A percentile compares a stretch with the other conserved stretches of the same genome.
phyloP scores from a whole-genome alignment of 2,329 filamentous ascomycete genomes.

The Phyllosticta citribraziliensis region DNA sequence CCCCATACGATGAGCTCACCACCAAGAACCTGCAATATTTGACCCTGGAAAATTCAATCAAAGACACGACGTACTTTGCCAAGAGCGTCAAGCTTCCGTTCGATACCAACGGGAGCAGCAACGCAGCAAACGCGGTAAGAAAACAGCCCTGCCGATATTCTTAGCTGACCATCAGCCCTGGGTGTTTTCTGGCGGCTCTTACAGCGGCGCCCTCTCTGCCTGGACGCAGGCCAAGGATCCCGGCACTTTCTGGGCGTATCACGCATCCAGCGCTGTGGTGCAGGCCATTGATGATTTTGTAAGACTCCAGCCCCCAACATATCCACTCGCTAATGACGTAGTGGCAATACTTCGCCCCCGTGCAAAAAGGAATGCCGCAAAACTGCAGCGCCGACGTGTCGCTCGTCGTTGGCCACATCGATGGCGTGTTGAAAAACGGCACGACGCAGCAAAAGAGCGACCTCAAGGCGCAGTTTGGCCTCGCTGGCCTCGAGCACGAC shows the following conservation, averaged over 20 bases:
- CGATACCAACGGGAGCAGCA: slow-evolving; percentile 37
- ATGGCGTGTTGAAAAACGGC: slow-evolving; percentile 21
- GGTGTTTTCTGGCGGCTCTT: slow-evolving; percentile 48
- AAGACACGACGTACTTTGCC: slow-evolving; percentile 47
- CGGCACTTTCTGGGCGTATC: slow-evolving; percentile 52
- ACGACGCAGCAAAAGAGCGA: slow-evolving; percentile 23
- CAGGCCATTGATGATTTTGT: slow-evolving; percentile 40
- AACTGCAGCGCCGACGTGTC: slow-evolving; percentile 48
- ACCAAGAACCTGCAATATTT: slow-evolving; percentile 46
- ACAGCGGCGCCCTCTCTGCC: slow-evolving; percentile 46
- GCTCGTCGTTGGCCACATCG: slow-evolving; percentile 43
- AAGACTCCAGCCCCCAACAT: neutral
- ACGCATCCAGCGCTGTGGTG: slow-evolving; percentile 47
- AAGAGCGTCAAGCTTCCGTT: slow-evolving; percentile 45
- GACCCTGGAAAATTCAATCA: slow-evolving; percentile 44
- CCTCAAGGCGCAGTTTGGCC: slow-evolving; percentile 44
- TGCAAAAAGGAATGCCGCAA: slow-evolving; percentile 48
- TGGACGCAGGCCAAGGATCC: slow-evolving; percentile 45
- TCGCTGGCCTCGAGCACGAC: slow-evolving; percentile 40
- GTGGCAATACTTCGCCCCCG: slow-evolving; percentile 49
- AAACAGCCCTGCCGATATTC: neutral
- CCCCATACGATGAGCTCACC: slow-evolving; percentile 41
- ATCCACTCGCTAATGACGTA: slow-evolving; percentile 22
- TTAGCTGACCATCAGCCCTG: slow-evolving; percentile 33
- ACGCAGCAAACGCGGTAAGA: slow-evolving; percentile 35